Evolutionary conservation across 1,284 basidiomycete species (phyloP), one percentile per base, ranked within the genome.

Genomic region (Apiotrichum sp.): DNA sequence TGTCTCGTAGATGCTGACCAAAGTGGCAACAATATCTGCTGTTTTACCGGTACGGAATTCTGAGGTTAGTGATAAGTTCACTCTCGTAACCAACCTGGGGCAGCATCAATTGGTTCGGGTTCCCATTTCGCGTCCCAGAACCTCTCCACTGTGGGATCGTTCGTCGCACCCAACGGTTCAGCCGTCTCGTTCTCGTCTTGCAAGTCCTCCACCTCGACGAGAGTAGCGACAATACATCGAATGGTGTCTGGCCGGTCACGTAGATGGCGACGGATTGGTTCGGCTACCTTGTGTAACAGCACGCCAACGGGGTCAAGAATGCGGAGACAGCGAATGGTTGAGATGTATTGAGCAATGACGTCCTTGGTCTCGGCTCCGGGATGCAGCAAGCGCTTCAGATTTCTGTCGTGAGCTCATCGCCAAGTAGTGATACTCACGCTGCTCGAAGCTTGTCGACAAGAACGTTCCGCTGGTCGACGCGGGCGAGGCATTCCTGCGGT

Each of bases 321-420:
- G 1, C 93, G 85, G 13, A 98, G 77, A 66, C 89, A 92, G 61
- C 88, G 86, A 67, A 99, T 97, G 1, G 91, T 93, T 2, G 87
- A 86, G n/a, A 98, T 89, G 73, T 98, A 98, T 80, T 91, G 87
- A 2, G 84, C 80, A 22, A 98, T 80, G 59, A 98, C 93, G 63
- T 91, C 84, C 65, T 88, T 88, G 0, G 96, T 98, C 62, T 93
- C 92, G 2, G 93, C 92, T 8, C 93, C 96, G 0, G 96, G 96
- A 70, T 98, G 95, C 11, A 98, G 83, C 0, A 98, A 81, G 3
- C 95, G 87, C 67, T 86, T 88, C 51, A 83, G 81, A 65, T 90
- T 91, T 32, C 90, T 93, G 63, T 4, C 13, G 3, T 57, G 13
- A 50, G 50, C 58, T 29, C 10, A 3, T 16, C n/a, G 35, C 7